Percentiles rank a stretch among this genome's conserved stretches.
phyloP scores from a whole-genome alignment of 1,139 yeast genomes.

The Scheffersomyces parashehatae region DNA sequence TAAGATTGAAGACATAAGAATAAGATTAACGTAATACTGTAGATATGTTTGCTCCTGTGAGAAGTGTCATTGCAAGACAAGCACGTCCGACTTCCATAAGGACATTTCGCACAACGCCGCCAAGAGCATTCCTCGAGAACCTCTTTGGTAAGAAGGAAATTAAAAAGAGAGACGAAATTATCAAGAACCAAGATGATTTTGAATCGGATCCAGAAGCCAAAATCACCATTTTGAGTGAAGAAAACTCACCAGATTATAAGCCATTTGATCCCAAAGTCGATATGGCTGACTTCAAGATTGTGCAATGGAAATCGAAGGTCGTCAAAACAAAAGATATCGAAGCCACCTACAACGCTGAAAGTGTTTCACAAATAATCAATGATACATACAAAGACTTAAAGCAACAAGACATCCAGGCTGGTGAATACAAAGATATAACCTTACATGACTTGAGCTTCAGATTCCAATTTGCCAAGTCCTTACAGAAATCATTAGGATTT shows the following conservation, averaged over 20 bases:
- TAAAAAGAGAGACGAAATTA: constrained; percentile 32
- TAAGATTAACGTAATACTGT: not conserved
- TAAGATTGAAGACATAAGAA: not conserved
- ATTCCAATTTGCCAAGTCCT: constrained; percentile 55
- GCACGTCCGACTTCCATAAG: constrained; percentile 9
- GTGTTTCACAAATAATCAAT: constrained; percentile 25
- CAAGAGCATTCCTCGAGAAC: constrained; percentile 16
- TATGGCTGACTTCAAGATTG: constrained; percentile 36
- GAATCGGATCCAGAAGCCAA: constrained; percentile 35
- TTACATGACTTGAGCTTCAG: constrained; percentile 55
- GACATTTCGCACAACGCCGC: constrained; percentile 12
- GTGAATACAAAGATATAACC: constrained; percentile 16
- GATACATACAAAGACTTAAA: constrained; percentile 26
- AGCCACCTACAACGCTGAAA: constrained; percentile 25
- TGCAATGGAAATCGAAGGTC: constrained; percentile 35
- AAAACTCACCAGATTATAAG: constrained; percentile 34
- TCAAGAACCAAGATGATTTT: constrained; percentile 42
- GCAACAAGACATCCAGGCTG: constrained; percentile 15
- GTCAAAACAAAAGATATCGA: constrained; percentile 31
- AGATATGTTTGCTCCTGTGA: not conserved
- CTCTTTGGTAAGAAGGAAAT: constrained; percentile 22
- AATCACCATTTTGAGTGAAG: constrained; percentile 36
- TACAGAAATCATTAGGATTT: constrained; percentile 63
- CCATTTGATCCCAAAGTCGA: constrained; percentile 30
- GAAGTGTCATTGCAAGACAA: not conserved